Evolutionary conservation across 176 grass and related monocot genomes (phyloP), one percentile per base, ranked within the genome.

Genomic region (Calamus simplicifolius): DNA sequence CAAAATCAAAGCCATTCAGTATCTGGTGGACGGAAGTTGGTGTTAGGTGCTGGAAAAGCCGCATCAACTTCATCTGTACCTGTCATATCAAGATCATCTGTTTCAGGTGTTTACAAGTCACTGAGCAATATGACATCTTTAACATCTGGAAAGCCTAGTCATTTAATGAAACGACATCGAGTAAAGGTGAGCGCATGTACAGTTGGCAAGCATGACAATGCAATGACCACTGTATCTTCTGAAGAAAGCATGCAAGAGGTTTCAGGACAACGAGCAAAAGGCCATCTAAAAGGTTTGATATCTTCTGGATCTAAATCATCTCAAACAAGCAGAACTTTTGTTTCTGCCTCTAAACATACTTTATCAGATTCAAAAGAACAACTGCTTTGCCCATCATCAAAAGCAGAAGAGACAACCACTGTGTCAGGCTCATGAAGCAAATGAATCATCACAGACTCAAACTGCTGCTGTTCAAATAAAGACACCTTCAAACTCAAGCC

Each of bases 271-370:
- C 72, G 78, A 68, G 82, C 79, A 64, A 91, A 90, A 79, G 69
- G 72, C 75, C 81, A 73, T 56, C 63, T 43, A 50, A 91, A 85
- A 78, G 69, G 63, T 18, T 86, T 70, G 31, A 49, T 64, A 17
- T 62, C 63, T 51, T 81, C 77, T 89, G 50, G 64, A 56, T 68
- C 74, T 57, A 95, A 87, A 71, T 75, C 68, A 68, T 79, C 74
- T 56, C 87, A 85, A 69, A 59, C 51, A 66, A 88, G 75, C 56
- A 91, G 73, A 85, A 63, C 69, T 61, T 26, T 63, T 48, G 26
- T 19, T 51, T 64, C 85, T 77, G 59, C 76, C 29, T 50, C 59
- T 63, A 89, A 90, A 61, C 67, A 73, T 72, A 81, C 67, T 75
- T 55, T 76, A 64, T 66, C 72, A 8, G 66, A 66, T 52, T 54